These are phyloP conservation scores for Sclerotinia borealis DNA, from an alignment of 2,329 filamentous ascomycete species.

Conservation along the genomic window DNA sequence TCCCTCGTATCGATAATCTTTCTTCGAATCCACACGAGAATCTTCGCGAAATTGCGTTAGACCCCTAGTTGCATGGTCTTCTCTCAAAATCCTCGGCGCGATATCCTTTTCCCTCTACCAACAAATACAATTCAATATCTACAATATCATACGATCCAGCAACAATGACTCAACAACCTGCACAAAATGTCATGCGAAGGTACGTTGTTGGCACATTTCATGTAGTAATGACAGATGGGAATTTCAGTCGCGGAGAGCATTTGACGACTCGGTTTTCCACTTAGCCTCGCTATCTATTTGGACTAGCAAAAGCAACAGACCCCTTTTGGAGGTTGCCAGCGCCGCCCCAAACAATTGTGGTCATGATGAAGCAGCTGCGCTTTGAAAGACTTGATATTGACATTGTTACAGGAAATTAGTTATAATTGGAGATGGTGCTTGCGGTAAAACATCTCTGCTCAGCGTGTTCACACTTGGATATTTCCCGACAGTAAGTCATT, in stretches of 20 bases:
- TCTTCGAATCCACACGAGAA: constrained; percentile 9
- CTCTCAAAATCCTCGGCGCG: constrained; percentile 5
- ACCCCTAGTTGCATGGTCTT: constrained; percentile 22
- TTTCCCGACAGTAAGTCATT: constrained; percentile 79
- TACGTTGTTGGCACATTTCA: constrained; percentile 24
- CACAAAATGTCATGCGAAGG: constrained; percentile 42
- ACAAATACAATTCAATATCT: not conserved
- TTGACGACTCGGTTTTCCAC: not conserved
- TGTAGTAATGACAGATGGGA: not conserved
- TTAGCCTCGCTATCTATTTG: constrained; percentile 1
- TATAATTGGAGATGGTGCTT: constrained; percentile 95
- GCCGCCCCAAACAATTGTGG: not conserved
- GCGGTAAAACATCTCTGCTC: constrained; percentile 94
- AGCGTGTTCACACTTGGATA: constrained; percentile 98
- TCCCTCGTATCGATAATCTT: constrained; percentile 24
- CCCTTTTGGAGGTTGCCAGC: constrained; percentile 2
- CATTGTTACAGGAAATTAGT: constrained; percentile 70
- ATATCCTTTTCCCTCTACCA: constrained; percentile 3
- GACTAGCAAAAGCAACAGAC: not conserved
- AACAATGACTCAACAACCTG: constrained; percentile 31
- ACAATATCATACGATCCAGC: constrained; percentile 14
- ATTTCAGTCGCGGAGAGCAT: not conserved
- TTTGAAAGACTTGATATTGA: not conserved
- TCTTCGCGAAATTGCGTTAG: not conserved
- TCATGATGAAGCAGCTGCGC: not conserved